Evolutionary conservation across 2,329 filamentous ascomycete species (phyloP).

Genomic region (Raffaelea ambrosiae): DNA sequence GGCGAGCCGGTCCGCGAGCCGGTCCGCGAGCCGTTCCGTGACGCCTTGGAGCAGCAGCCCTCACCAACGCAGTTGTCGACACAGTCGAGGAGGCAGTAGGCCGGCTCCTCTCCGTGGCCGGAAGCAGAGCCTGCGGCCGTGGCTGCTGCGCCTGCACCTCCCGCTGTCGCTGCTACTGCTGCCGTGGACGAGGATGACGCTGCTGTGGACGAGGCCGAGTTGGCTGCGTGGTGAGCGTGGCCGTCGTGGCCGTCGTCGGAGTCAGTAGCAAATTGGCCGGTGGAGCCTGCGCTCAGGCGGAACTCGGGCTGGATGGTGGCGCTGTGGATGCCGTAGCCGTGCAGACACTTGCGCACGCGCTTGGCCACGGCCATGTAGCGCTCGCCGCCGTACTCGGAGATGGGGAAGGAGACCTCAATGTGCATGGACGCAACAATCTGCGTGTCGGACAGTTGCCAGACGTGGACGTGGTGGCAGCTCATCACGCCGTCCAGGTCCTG

Average conservation of each 20-base stretch:
- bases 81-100: conserved; percentile 41
- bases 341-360: conserved; percentile 77
- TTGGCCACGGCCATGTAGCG: conserved; percentile 88
- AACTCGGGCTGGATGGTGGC: conserved; percentile 97
- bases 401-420: conserved; percentile 83
- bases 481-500: conserved; percentile 74
- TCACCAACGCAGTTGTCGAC: conserved; percentile 37
- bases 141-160: too few relatives aligned
- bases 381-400: conserved; percentile 67
- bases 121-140: too few relatives aligned
- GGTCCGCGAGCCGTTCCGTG: conserved; percentile 16
- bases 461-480: conserved; percentile 90
- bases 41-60: conserved; percentile 36
- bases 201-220: conserved; percentile 12
- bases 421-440: conserved; percentile 92
- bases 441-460: conserved; percentile 95
- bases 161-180: not conserved
- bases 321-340: conserved; percentile 93
- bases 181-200: conserved; percentile 1
- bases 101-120: conserved; percentile 7
- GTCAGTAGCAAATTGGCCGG: too few relatives aligned
- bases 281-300: conserved; percentile 37
- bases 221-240: conserved; percentile 14
- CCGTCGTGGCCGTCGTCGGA: conserved; percentile 20
- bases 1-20: conserved; percentile 21